phyloP scores from a whole-genome alignment of 1,139 yeast species.

The Kazachstania sp. region DNA sequence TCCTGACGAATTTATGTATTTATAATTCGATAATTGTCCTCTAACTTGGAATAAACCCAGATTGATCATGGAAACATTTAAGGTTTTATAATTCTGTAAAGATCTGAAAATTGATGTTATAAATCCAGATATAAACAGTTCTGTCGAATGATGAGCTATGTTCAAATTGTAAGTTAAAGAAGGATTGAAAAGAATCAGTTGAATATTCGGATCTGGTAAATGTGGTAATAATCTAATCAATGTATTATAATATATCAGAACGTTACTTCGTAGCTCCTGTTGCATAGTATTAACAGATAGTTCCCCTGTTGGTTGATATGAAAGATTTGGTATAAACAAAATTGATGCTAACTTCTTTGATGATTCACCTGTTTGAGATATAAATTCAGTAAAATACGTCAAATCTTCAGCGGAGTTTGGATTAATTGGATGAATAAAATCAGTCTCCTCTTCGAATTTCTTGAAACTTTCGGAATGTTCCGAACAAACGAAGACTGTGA shows the following conservation, averaged over 20 bases:
- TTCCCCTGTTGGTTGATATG: constrained; percentile 27
- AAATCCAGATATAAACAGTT: constrained; percentile 23
- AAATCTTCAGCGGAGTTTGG: constrained; percentile 20
- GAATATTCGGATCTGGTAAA: constrained; percentile 14
- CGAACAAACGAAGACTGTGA: constrained; percentile 28
- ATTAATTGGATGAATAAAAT: constrained; percentile 24
- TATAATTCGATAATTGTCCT: constrained; percentile 29
- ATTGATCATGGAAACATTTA: constrained; percentile 20
- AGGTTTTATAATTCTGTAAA: constrained; percentile 12
- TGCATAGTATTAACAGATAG: constrained; percentile 16
- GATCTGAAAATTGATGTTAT: constrained; percentile 19
- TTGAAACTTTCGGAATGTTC: constrained; percentile 18
- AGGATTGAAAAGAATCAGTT: constrained; percentile 25
- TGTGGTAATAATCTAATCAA: constrained; percentile 21
- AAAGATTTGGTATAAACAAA: constrained; percentile 27
- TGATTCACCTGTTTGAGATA: constrained; percentile 7
- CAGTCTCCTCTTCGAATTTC: constrained; percentile 25
- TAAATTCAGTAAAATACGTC: constrained; percentile 14
- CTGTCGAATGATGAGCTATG: constrained; percentile 23
- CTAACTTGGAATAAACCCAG: constrained; percentile 26
- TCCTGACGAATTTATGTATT: constrained; percentile 22
- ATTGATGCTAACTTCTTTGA: constrained; percentile 19
- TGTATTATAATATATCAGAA: constrained; percentile 18
- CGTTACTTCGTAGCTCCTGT: constrained; percentile 21
- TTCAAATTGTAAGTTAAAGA: constrained; percentile 23